Base-by-base conservation (phyloP, 2,329 filamentous ascomycete genomes). In the Nemania sp. region DNA sequence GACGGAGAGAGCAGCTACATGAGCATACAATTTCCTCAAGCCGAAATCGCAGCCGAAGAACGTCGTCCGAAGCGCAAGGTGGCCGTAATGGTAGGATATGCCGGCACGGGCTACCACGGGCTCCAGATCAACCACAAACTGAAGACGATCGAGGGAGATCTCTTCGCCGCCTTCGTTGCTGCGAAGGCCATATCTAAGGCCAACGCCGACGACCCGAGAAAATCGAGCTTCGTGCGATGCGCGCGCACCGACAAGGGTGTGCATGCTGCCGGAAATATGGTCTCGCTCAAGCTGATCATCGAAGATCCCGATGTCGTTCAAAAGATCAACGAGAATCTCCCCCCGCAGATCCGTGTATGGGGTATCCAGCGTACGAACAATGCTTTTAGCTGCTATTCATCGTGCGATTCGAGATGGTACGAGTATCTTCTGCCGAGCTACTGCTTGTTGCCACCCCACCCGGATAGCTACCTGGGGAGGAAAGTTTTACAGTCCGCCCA, bases 171-270 rank as follows among this genome's bases (percentile, higher is more conserved):
- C 3, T 93, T 99, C 64, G 88, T 99, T 58, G 84, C 86, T 3
- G 92, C 94, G 3, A 90, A 92, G 15, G 92, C 94, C 33, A 96
- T 99, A 57, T 95, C 92, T 43, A 97, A 97, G 73, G 91, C 91
- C 58, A 99, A 99, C 69, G 94, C 94, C 19, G 86, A 96, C 64
- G 94, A 99, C 69, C 94, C 93, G 3, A 96, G 95, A 73, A 99
- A 99, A 74, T 96, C 91, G 2, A 92, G 91, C 47, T 82, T 99
- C 41, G 90, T 96, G 49, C 88, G 94, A 61, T 99, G 94, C 72
- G 94, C 94, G 3, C 83, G 94, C 60, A 99, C 94, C 0, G 94
- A 99, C 75, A 99, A 97, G 77, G 94, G 94, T 49, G 93, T 97
- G 2, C 93, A 97, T 71, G 93, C 93, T 1, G 93, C 93, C 1